phyloP scores from a whole-genome alignment of 768 basidiomycete genomes.

The Leccinum uliginosum region DNA sequence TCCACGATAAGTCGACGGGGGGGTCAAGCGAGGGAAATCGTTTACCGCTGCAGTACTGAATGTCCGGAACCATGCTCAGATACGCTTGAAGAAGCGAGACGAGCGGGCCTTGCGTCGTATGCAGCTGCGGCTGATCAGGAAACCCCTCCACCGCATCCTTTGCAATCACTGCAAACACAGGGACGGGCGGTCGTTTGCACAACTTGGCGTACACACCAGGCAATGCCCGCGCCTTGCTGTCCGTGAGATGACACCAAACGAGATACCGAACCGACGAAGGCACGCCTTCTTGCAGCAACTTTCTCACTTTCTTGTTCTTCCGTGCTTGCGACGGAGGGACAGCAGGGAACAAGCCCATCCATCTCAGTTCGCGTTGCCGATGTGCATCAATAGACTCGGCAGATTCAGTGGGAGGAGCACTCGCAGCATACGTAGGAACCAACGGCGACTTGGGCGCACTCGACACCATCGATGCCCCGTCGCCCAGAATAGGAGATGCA shows the following conservation, averaged over 20 bases:
- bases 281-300: conserved; percentile 71
- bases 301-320: conserved; percentile 77
- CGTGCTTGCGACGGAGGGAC: conserved; percentile 58
- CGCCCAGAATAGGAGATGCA: conserved; percentile 29
- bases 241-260: conserved; percentile 79
- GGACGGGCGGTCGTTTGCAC: conserved; percentile 49
- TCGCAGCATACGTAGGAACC: conserved; percentile 1
- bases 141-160: conserved; percentile 54
- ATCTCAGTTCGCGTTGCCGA: conserved; percentile 69
- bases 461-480: conserved; percentile 41
- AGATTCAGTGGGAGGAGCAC: conserved; percentile 11
- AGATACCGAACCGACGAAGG: conserved; percentile 80
- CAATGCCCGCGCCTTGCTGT: conserved; percentile 67
- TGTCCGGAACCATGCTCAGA: conserved; percentile 80
- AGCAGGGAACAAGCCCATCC: conserved; percentile 62
- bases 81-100: conserved; percentile 66
- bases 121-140: conserved; percentile 53
- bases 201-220: conserved; percentile 66
- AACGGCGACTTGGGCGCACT: conserved; percentile 25
- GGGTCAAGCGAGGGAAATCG: conserved; percentile 9
- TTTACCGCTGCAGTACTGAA: conserved; percentile 61
- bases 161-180: conserved; percentile 51
- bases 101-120: conserved; percentile 53
- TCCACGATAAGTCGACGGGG: not conserved
- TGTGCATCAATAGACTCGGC: conserved; percentile 49